These are phyloP conservation scores for Xylaria acuta DNA, from an alignment of 495 filamentous ascomycete species.

Conservation along the genomic window DNA sequence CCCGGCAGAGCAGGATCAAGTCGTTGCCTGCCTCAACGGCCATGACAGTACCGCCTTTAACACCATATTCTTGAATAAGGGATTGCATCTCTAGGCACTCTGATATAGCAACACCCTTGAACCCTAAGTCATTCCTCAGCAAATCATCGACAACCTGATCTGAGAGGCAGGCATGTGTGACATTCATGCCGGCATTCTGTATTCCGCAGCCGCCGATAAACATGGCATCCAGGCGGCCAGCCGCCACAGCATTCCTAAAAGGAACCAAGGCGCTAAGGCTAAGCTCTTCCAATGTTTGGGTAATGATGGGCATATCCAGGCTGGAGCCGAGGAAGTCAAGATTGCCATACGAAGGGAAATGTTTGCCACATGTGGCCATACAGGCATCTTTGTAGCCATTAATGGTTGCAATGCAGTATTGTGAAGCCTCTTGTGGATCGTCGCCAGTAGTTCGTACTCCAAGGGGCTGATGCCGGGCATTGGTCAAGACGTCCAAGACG, in stretches of 20 bases:
- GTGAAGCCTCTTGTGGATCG: slow-evolving; percentile 87
- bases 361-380: slow-evolving; percentile 84
- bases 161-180: slow-evolving; percentile 90
- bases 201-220: slow-evolving; percentile 92
- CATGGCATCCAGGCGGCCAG: slow-evolving; percentile 83
- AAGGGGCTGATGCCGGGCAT: slow-evolving; percentile 83
- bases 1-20: slow-evolving; percentile 81
- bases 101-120: slow-evolving; percentile 89
- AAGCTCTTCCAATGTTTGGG: slow-evolving; percentile 85
- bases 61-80: slow-evolving; percentile 85
- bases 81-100: slow-evolving; percentile 97
- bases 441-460: slow-evolving; percentile 84
- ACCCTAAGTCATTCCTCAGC: slow-evolving; percentile 79
- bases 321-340: slow-evolving; percentile 88
- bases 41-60: slow-evolving; percentile 93
- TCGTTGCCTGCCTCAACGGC: slow-evolving; percentile 92
- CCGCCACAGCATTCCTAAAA: slow-evolving; percentile 82
- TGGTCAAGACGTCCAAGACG: slow-evolving; percentile 88
- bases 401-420: slow-evolving; percentile 85
- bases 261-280: slow-evolving; percentile 83
- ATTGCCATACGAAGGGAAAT: slow-evolving; percentile 92
- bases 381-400: slow-evolving; percentile 89
- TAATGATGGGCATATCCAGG: slow-evolving; percentile 88
- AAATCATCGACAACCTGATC: slow-evolving; percentile 90
- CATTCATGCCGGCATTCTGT: slow-evolving; percentile 82